phyloP scores from a whole-genome alignment of 2,329 filamentous ascomycete species.

The Thermomyces lanuginosus region DNA sequence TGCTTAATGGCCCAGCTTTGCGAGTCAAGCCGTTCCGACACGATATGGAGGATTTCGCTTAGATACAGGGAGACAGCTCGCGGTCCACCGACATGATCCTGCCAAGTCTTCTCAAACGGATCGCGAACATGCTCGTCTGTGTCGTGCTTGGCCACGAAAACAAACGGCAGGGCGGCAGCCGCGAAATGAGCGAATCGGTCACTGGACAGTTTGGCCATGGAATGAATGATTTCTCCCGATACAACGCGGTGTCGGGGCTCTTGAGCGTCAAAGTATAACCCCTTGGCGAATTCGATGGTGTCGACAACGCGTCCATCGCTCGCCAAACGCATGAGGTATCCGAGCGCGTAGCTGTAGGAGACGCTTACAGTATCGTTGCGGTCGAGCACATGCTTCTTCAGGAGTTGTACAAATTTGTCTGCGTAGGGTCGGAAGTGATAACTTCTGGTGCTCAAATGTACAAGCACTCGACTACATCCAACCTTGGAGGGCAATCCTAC shows the following conservation, averaged over 20 bases:
- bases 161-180: constrained; percentile 61
- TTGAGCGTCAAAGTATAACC: constrained; percentile 67
- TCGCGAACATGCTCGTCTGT: constrained; percentile 62
- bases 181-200: constrained; percentile 74
- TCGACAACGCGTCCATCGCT: constrained; percentile 42
- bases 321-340: constrained; percentile 60
- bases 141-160: constrained; percentile 79
- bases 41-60: constrained; percentile 59
- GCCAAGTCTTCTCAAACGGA: constrained; percentile 74
- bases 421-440: constrained; percentile 60
- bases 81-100: constrained; percentile 71
- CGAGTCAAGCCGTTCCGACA: constrained; percentile 53
- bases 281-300: constrained; percentile 40
- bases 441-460: constrained; percentile 64
- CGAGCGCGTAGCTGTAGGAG: constrained; percentile 71
- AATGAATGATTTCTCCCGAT: constrained; percentile 65
- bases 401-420: constrained; percentile 55
- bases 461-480: constrained; percentile 69
- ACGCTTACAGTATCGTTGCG: constrained; percentile 86
- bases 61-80: constrained; percentile 72
- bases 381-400: constrained; percentile 72
- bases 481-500: constrained; percentile 90
- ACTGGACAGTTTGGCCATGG: constrained; percentile 70
- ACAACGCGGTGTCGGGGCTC: constrained; percentile 60
- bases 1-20: constrained; percentile 85